Base-by-base conservation (phyloP, 768 basidiomycete genomes). In the Suillus subluteus region DNA sequence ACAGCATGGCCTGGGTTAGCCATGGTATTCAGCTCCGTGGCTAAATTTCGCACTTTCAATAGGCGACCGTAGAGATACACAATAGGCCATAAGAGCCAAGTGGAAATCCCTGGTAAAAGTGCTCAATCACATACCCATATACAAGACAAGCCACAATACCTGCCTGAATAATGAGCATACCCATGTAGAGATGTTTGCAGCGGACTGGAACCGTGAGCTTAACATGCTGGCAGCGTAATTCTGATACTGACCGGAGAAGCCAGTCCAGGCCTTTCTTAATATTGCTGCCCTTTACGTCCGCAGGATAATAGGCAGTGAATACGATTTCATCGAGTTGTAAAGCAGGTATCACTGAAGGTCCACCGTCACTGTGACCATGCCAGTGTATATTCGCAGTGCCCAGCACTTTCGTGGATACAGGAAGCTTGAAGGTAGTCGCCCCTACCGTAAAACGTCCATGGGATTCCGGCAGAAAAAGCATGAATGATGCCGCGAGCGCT, bases 221-320 rank as follows among this genome's bases (percentile, higher is more conserved):
- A 23, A 30, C 16, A 30, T 18, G 23, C 54, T 30, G 43, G 35
- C 9, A 15, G 18, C 23, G 16, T 18, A 56, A 23, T 38, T 13
- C 52, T 5, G 23, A 41, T 40, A 76, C 83, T 40, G 59, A 88
- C 89, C 87, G 80, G 68, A 85, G 69, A 15, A 90, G 70, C 90
- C 90, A 91, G 65, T 81, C 68, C 38, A 88, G 69, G 3, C 87
- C 87, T 66, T 80, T 81, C 52, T 73, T 76, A 8, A 71, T 43
- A 68, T 73, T 58, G 65, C 69, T 37, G 2, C 32, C 61, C 7
- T 73, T 67, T 15, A 76, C 74, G 58, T 85, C 80, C 9, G 87
- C 83, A 37, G 91, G 90, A 72, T 91, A 91, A 73, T 84, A 91
- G 1, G 82, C 84, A 37, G 86, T 89, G 70, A 89, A 91, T 0